Percentiles rank a stretch among this genome's conserved stretches.
Evolutionary conservation across 2,329 filamentous ascomycete species (phyloP).

Genomic region (Blumeria hordei): DNA sequence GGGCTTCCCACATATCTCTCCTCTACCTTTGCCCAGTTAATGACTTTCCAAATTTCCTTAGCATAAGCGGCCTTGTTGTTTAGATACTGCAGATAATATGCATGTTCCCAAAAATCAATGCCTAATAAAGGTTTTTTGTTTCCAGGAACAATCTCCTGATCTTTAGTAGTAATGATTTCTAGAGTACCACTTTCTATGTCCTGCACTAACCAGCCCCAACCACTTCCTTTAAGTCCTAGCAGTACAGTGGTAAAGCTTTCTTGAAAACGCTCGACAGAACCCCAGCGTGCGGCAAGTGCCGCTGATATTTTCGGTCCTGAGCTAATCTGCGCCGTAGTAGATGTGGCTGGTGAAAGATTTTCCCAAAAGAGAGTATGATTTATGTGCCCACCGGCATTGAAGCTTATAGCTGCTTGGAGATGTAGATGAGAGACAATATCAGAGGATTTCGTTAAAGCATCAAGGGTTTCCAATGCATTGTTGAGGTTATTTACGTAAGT

Average conservation of each 20-base stretch:
- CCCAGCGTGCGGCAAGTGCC: constrained; percentile 42
- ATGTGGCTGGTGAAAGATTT: constrained; percentile 41
- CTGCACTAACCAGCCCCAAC: constrained; percentile 71
- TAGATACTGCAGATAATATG: constrained; percentile 67
- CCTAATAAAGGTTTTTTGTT: constrained; percentile 48
- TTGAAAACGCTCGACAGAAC: constrained; percentile 40
- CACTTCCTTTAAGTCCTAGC: constrained; percentile 55
- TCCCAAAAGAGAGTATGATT: constrained; percentile 90
- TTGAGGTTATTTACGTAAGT: constrained; percentile 59
- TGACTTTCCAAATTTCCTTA: constrained; percentile 52
- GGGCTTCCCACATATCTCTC: constrained; percentile 23
- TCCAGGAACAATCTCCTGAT: constrained; percentile 53
- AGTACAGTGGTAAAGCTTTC: constrained; percentile 40
- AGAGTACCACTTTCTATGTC: constrained; percentile 31
- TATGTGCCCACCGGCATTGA: constrained; percentile 79
- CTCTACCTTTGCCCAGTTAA: constrained; percentile 55
- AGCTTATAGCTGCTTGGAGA: constrained; percentile 51
- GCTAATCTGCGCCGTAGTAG: constrained; percentile 28
- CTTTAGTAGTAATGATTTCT: constrained; percentile 57
- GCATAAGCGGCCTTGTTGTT: constrained; percentile 56
- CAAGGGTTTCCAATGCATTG: constrained; percentile 34
- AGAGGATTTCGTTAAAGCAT: constrained; percentile 26
- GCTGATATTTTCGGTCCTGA: constrained; percentile 31
- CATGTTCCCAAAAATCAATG: constrained; percentile 85
- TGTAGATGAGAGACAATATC: constrained; percentile 40